Evolutionary conservation across 805 yeast genomes (phyloP).

Genomic region (Nakazawaea pomicola): DNA sequence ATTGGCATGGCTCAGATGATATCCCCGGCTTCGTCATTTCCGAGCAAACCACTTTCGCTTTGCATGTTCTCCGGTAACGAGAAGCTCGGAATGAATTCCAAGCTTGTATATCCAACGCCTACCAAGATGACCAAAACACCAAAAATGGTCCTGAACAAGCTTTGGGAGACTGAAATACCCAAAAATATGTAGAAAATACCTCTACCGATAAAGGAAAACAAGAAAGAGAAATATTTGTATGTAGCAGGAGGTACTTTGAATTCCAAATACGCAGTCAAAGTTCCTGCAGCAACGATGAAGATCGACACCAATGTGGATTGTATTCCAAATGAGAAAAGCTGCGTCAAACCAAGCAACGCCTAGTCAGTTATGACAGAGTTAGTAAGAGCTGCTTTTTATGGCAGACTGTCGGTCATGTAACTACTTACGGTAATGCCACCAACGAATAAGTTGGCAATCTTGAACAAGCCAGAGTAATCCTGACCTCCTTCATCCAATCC

Average conservation of each 20-base stretch:
- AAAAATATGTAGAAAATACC: slow-evolving; percentile 55
- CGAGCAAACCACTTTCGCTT: slow-evolving; percentile 33
- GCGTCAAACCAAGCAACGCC: slow-evolving; percentile 45
- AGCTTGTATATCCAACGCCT: slow-evolving; percentile 54
- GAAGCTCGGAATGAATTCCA: slow-evolving; percentile 70
- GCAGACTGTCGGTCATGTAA: not conserved
- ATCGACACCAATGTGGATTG: slow-evolving; percentile 50
- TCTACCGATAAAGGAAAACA: slow-evolving; percentile 70
- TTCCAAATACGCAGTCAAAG: slow-evolving; percentile 42
- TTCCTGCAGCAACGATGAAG: slow-evolving; percentile 53
- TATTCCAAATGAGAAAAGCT: slow-evolving; percentile 33
- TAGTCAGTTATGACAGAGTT: slow-evolving; percentile 13
- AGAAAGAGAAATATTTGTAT: slow-evolving; percentile 60
- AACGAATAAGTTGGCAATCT: slow-evolving; percentile 47
- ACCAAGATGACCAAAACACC: slow-evolving; percentile 52
- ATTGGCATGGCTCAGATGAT: no score
- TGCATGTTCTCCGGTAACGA: slow-evolving; percentile 83
- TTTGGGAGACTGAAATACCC: slow-evolving; percentile 43
- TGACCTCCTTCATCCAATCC: slow-evolving; percentile 34
- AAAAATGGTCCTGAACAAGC: slow-evolving; percentile 51
- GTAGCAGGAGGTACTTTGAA: slow-evolving; percentile 52
- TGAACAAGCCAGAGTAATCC: slow-evolving; percentile 42
- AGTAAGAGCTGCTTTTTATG: slow-evolving; percentile 1
- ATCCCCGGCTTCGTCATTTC: slow-evolving; percentile 29
- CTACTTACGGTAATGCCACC: slow-evolving; percentile 48